Base-by-base conservation (phyloP, 1,139 yeast species). In the Candida sp. region DNA sequence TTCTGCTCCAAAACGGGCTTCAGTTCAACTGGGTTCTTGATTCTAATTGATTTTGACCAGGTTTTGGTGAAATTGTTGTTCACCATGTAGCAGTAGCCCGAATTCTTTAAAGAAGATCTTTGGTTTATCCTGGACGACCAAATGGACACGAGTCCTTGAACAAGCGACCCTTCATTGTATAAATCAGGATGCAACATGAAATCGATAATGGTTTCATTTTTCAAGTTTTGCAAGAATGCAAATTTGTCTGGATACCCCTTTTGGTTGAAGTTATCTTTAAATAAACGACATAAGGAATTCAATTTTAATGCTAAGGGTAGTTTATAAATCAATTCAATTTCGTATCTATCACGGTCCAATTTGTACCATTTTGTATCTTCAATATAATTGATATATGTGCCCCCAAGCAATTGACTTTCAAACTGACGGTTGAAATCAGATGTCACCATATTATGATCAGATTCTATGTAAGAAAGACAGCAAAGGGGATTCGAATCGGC, bases 231-330 rank as follows among this genome's bases (percentile, higher is more conserved):
- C 5, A 36, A 8, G 21, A 22, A 36, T 5, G 9, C 21, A 30
- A 36, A 36, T 19, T 36, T 36, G n/a, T 11, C 27, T 15, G 35
- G 12, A 15, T 25, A 32, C 5, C 30, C 21, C 3, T 30, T 21
- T 15, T 27, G 35, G 11, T 34, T 30, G 21, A 38, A 23, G 21
- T 37, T 22, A 5, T 38, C 36, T 3, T 37, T 23, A 22, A 29
- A 43, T 8, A 43, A 40, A 23, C 45, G 40, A 15, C 27, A 3
- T 35, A 49, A 44, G 4, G 43, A 52, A 40, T 53, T 55, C 30
- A 60, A 52, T 40, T 63, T 66, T 38, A 65, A 51, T 0, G 60
- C 68, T 39, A 68, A 40, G 1, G 73, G 70, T 11, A 60, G 43
- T 29, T 54, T 54, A 11, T 50, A 22, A 4, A 64, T 40, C 4